Evolutionary conservation across 2,329 filamentous ascomycete species (phyloP), one percentile per base, ranked within the genome.

Genomic region (Fusarium chlamydosporum): DNA sequence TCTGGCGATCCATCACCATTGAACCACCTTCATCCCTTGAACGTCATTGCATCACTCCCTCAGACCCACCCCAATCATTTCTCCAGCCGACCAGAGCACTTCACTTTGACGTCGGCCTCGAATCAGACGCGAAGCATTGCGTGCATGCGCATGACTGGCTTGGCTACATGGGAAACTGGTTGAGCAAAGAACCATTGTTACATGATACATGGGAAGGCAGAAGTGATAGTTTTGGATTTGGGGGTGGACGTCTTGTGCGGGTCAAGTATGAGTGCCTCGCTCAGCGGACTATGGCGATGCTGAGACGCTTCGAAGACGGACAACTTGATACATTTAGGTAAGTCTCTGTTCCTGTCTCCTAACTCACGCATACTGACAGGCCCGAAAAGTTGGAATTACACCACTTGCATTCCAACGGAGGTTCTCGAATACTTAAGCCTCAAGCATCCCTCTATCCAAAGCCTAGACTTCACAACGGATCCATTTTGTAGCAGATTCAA

Each of bases 261-360:
- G 50, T 63, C 0, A 63, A 56, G 13, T 63, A 48, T 26, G 58
- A 63, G 7, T 63, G 60, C 27, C 50, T 63, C 10, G 33, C 51
- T 4, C 50, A 63, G 10, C 23, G 58, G 16, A 27, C 43, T 20
- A 20, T 64, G 27, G 20, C 15, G 0, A n/a, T 50, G 16, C 20
- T 64, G 1, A 1, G 13, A 1, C 50, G 33, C 2, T 38, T 64
- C 1, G 23, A 18, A 0, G n/a, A 50, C 0, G 15, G 33, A 0
- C 42, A 64, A 6, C 42, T 63, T 0, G 42, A 63, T 1, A 15
- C 26, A 0, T 56, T 64, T 12, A 35, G 43, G 60, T 42, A 53
- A 13, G 37, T n/a, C 6, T 4, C 8, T 4, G 1, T 23, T 20
- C 4, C 13, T 15, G 1, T 6, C 3, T 3, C 2, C 8, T 9